These are phyloP conservation scores for Fusarium musae DNA, from an alignment of 2,329 filamentous ascomycete species.

Conservation along the genomic window DNA sequence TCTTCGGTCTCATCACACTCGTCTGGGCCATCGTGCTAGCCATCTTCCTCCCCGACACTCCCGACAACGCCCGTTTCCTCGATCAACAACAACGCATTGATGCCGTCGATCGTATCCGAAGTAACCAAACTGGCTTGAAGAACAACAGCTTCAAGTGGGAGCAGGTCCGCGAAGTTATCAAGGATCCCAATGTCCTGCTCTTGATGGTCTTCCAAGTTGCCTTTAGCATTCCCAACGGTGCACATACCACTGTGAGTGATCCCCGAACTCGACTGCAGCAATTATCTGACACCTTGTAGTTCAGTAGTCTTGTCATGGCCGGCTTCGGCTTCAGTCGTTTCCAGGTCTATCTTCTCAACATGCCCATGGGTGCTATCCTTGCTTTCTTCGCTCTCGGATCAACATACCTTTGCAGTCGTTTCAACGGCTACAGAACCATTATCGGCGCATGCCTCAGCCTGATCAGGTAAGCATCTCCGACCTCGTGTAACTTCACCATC, in stretches of 20 bases:
- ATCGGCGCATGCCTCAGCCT: conserved; percentile 30
- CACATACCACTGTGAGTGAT: conserved; percentile 31
- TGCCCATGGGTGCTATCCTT: conserved; percentile 36
- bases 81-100: conserved; percentile 19
- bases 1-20: conserved; percentile 38
- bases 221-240: conserved; percentile 38
- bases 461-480: conserved; percentile 20
- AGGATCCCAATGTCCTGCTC: conserved; percentile 33
- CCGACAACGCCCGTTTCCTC: conserved; percentile 31
- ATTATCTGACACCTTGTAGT: background rate
- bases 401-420: conserved; percentile 34
- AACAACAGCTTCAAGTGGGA: conserved; percentile 37
- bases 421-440: conserved; percentile 31
- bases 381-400: conserved; percentile 33
- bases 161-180: conserved; percentile 35
- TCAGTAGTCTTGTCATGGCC: conserved; percentile 41
- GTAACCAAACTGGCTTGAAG: conserved; percentile 39
- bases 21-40: conserved; percentile 22
- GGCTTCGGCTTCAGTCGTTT: conserved; percentile 37
- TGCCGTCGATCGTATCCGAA: conserved; percentile 31
- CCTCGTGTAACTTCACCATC: rapidly evolving
- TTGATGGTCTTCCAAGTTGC: conserved; percentile 36
- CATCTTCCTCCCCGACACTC: conserved; percentile 34
- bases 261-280: rapidly evolving
- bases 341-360: conserved; percentile 38